Evolutionary conservation across 2,329 filamentous ascomycete species (phyloP).

Genomic region (Phaeosphaeriaceae sp.): DNA sequence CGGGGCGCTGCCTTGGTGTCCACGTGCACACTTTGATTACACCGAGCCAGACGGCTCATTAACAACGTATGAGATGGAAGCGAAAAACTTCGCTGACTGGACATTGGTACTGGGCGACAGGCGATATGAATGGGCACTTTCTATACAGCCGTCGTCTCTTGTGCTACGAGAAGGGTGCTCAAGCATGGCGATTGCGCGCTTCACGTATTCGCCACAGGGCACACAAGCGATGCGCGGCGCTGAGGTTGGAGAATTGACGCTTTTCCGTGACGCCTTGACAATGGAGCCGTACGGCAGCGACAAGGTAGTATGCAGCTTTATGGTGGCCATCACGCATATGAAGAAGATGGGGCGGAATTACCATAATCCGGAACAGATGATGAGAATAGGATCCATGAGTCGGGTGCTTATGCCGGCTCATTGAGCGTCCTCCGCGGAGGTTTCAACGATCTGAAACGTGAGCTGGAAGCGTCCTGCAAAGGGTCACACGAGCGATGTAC

Average conservation of each 20-base stretch:
- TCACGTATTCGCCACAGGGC: conserved; percentile 37
- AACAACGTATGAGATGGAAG: conserved; percentile 35
- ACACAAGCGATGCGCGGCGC: conserved; percentile 34
- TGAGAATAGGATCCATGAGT: conserved; percentile 14
- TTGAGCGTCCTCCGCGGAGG: conserved; percentile 18
- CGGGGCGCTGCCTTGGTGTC: conserved; percentile 42
- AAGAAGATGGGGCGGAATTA: conserved; percentile 38
- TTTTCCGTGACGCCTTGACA: conserved; percentile 35
- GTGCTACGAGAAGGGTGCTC: conserved; percentile 25
- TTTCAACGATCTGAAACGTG: conserved; percentile 10
- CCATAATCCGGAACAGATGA: conserved; percentile 17
- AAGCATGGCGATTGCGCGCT: conserved; percentile 35
- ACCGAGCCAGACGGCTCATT: conserved; percentile 11
- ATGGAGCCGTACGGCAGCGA: conserved; percentile 30
- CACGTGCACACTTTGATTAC: conserved; percentile 36
- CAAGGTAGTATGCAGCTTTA: conserved; percentile 33
- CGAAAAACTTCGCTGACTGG: conserved; percentile 42
- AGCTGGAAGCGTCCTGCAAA: not conserved
- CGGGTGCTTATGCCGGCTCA: conserved; percentile 14
- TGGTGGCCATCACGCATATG: conserved; percentile 35
- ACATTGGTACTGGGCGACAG: conserved; percentile 16
- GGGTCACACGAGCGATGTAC: too few relatives aligned
- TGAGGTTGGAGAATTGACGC: conserved; percentile 34
- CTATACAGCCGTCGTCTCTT: conserved; percentile 30
- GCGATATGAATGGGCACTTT: conserved; percentile 35